Evolutionary conservation across 2,329 filamentous ascomycete species (phyloP).

Genomic region (Onygenales sp.): DNA sequence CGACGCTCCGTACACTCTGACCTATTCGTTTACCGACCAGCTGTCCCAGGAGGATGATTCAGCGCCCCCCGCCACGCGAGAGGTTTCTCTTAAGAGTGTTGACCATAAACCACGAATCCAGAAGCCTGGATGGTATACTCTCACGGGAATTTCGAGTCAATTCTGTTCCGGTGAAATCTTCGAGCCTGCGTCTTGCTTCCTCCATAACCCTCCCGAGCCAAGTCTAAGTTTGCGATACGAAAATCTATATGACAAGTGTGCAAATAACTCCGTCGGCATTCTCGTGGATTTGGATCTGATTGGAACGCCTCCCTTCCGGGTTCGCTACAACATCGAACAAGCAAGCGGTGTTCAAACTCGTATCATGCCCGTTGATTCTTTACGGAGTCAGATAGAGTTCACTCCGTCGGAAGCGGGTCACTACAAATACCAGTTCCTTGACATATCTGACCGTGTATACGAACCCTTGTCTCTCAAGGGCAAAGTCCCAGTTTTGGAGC

Average conservation of each 20-base stretch:
- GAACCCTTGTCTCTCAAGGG: conserved; percentile 53
- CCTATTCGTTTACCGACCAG: conserved; percentile 73
- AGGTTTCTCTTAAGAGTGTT: conserved; percentile 47
- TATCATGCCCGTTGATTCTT: conserved; percentile 52
- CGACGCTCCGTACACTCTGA: conserved; percentile 61
- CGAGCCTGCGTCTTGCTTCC: conserved; percentile 85
- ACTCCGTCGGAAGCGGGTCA: conserved; percentile 71
- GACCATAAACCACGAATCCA: conserved; percentile 59
- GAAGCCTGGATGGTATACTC: conserved; percentile 74
- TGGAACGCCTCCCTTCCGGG: conserved; percentile 82
- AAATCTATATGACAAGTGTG: conserved; percentile 88
- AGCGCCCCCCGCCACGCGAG: conserved; percentile 48
- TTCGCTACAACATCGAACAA: conserved; percentile 65
- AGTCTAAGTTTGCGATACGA: conserved; percentile 63
- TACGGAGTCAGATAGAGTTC: conserved; percentile 77
- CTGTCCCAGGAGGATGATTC: conserved; percentile 60
- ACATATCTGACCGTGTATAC: conserved; percentile 77
- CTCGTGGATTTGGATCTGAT: conserved; percentile 81
- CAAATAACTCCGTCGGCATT: conserved; percentile 84
- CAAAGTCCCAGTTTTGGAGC: conserved; percentile 59
- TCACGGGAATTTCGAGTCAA: conserved; percentile 69
- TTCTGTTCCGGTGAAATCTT: conserved; percentile 80
- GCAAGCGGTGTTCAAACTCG: conserved; percentile 46
- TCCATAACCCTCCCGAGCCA: conserved; percentile 86
- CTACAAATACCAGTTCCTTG: conserved; percentile 77